Conservation (phyloP, 2,329 filamentous ascomycete genomes). For the Trichoderma koningii region DNA sequence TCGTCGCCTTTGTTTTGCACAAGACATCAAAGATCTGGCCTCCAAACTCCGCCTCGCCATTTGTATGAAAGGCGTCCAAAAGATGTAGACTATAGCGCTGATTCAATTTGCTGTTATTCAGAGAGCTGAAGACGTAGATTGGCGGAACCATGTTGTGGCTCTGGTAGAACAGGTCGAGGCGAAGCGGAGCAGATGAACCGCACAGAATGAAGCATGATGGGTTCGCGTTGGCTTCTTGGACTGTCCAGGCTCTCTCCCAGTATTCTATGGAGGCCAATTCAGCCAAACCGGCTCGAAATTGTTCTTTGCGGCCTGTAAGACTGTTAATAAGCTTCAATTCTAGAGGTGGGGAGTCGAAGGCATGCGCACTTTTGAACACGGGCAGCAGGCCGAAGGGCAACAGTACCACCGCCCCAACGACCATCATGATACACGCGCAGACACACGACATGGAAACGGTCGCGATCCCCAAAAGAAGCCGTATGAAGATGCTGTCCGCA, state of each 20-base stretch:
- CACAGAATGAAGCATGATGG: slow-evolving; percentile 6
- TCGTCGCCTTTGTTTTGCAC: slow-evolving; percentile 5
- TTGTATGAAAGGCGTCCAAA: not conserved
- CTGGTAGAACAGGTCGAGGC: not conserved
- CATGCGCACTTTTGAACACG: not conserved
- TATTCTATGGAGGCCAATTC: slow-evolving; percentile 7
- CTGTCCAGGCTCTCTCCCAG: slow-evolving; percentile 11
- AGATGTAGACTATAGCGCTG: not conserved
- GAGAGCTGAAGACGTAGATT: not conserved
- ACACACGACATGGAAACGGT: not conserved
- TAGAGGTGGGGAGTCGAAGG: not conserved
- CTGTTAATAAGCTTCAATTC: not conserved
- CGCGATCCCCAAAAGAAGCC: not conserved
- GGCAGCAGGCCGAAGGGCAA: not conserved
- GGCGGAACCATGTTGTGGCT: slow-evolving; percentile 8
- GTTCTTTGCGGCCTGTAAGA: not conserved
- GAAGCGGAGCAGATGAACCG: slow-evolving; percentile 3
- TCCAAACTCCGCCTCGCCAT: not conserved
- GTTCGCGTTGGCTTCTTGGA: slow-evolving; percentile 3
- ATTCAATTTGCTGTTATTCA: not conserved
- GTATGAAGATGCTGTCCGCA: not conserved
- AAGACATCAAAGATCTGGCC: not conserved
- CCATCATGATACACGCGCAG: not conserved
- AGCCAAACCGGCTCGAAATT: not conserved
- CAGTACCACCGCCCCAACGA: not conserved